These are phyloP conservation scores for Calonectria pauciramosa DNA, from an alignment of 2,329 filamentous ascomycete species.

Conservation along the genomic window DNA sequence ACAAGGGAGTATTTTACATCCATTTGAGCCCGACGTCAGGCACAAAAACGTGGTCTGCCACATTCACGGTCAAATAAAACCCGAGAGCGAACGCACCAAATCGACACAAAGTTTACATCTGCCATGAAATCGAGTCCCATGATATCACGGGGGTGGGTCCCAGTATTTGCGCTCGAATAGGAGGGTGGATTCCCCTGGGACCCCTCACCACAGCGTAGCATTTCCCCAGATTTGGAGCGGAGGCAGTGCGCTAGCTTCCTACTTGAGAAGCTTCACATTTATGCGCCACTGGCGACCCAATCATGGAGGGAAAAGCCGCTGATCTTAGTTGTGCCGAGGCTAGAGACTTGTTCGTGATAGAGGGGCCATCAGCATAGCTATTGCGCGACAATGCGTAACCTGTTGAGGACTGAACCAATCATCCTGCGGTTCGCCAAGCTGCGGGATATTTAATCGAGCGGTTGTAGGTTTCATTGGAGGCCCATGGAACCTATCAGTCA, in stretches of 20 bases:
- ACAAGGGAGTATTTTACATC: conserved; percentile 6
- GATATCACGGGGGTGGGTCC: conserved; percentile 16
- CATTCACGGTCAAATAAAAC: background rate
- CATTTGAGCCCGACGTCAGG: background rate
- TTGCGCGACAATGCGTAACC: background rate
- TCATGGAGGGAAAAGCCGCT: background rate
- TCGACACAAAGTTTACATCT: background rate
- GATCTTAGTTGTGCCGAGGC: conserved; percentile 8
- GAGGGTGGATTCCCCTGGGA: background rate
- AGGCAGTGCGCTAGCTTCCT: conserved; percentile 18
- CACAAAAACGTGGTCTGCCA: background rate
- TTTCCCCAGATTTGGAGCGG: conserved; percentile 27
- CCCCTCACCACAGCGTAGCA: conserved; percentile 15
- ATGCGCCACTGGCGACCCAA: conserved; percentile 19
- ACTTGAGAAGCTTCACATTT: conserved; percentile 1
- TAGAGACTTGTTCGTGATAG: background rate
- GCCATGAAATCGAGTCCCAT: conserved; percentile 7
- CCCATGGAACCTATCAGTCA: background rate
- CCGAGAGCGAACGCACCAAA: background rate
- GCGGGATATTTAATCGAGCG: background rate
- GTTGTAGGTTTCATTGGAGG: background rate
- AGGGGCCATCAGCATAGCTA: conserved; percentile 2
- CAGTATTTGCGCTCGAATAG: conserved; percentile 26
- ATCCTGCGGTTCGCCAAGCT: background rate
- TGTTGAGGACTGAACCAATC: background rate